Evolutionary conservation across 805 yeast species (phyloP).

Genomic region (Saturnispora dispora): DNA sequence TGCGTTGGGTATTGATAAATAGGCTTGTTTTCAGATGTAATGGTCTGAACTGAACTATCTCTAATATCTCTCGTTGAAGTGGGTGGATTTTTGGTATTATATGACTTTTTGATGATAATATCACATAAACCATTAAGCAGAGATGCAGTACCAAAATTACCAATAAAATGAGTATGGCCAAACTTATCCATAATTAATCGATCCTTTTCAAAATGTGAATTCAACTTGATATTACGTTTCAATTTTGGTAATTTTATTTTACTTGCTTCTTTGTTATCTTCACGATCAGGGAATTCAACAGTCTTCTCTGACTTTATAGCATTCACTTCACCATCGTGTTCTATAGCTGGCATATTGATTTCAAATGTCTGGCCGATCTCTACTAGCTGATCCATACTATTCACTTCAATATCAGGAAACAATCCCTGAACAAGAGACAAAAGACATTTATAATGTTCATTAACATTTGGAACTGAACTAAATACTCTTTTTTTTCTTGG

Average conservation of each 20-base stretch:
- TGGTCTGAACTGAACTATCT: constrained; percentile 27
- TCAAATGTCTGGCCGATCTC: constrained; percentile 29
- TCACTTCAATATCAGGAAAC: constrained; percentile 37
- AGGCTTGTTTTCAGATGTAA: constrained; percentile 29
- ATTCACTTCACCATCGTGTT: constrained; percentile 8
- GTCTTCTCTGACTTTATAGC: neutral
- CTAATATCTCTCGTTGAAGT: constrained; percentile 27
- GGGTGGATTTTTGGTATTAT: constrained; percentile 24
- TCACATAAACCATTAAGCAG: constrained; percentile 36
- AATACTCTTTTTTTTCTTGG: constrained; percentile 34
- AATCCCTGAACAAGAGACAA: constrained; percentile 31
- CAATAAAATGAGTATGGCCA: constrained; percentile 41
- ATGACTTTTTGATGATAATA: constrained; percentile 31
- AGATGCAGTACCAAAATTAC: constrained; percentile 38
- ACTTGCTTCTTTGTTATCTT: neutral
- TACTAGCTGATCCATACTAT: constrained; percentile 33
- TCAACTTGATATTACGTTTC: constrained; percentile 17
- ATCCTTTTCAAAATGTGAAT: constrained; percentile 22
- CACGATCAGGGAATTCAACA: neutral
- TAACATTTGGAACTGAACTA: constrained; percentile 35
- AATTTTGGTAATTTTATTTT: constrained; percentile 10
- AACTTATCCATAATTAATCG: constrained; percentile 34
- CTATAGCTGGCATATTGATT: constrained; percentile 28
- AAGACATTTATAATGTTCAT: constrained; percentile 36
- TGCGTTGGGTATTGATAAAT: constrained; percentile 29